Evolutionary conservation across 768 basidiomycete species (phyloP), one percentile per base, ranked within the genome.

Genomic region (Stropharia rugosoannulata): DNA sequence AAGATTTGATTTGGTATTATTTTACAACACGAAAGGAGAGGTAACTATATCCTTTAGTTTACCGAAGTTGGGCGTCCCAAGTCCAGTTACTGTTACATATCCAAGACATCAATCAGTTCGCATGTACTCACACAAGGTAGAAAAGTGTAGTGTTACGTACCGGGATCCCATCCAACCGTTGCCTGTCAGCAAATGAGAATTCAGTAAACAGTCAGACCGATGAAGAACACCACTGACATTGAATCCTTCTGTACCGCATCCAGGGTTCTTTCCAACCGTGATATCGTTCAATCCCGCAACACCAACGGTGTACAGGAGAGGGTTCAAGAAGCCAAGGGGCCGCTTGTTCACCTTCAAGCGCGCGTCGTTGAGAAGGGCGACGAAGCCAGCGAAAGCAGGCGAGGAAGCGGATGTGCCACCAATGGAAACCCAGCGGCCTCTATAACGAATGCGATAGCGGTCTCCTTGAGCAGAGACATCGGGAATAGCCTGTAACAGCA

Each of bases 341-440:
- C 68, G 62, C 50, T 72, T 68, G 0, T 69, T 70, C 1, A 68
- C 67, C 45, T 57, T 59, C 16, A 86, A 64, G 8, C 84, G 79
- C 2, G 79, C 83, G 52, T 89, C 85, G 50, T 89, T 88, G 51
- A 90, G 69, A 58, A 90, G 76, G 3, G 86, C 76, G 12, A 89
- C 73, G 50, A 90, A 71, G 19, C 77, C 81, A 3, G 87, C 78
- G 53, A 91, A 85, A 0, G 85, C 75, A 0, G 88, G 89, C 5
- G 84, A 64, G 1, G 87, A 66, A 0, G 84, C 84, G 13, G 86
- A 88, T 1, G 89, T 91, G 29, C 89, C 89, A 1, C 73, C 79
- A 51, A 83, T 76, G 1, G 66, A 63, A 15, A 56, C 55, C 10
- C 70, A 19, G 4, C 45, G 15, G 4, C 84, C 84, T 36, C 62